These are phyloP conservation scores for Echinochloa phyllopogon DNA, from an alignment of 176 grass and related monocot species.

Conservation along the genomic window DNA sequence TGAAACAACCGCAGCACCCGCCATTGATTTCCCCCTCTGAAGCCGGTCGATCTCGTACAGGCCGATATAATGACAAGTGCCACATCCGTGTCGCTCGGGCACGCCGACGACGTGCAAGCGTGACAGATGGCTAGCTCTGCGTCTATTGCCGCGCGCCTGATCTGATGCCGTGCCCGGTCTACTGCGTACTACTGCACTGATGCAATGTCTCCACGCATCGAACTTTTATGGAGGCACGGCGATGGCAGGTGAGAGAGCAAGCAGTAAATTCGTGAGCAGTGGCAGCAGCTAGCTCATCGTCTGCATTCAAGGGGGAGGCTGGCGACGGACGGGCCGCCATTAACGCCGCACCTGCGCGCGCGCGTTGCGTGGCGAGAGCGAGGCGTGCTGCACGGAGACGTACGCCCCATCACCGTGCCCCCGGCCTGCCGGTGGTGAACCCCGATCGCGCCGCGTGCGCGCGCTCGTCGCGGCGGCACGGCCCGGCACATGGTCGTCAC, in stretches of 20 bases:
- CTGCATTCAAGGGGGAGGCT: background rate
- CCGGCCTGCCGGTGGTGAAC: background rate
- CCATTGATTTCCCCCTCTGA: slow-evolving; percentile 9
- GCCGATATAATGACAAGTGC: slow-evolving; percentile 9
- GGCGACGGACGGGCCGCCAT: background rate
- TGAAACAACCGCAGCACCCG: slow-evolving; percentile 4
- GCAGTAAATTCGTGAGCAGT: slow-evolving; percentile 22
- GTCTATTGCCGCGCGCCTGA: background rate
- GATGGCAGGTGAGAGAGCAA: slow-evolving; percentile 25
- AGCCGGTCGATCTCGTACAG: background rate
- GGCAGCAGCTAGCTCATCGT: background rate
- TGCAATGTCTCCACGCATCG: background rate
- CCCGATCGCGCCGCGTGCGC: slow-evolving; percentile 19
- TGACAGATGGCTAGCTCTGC: slow-evolving; percentile 31
- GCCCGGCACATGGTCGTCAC: slow-evolving; percentile 1
- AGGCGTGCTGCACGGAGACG: background rate
- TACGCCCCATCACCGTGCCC: slow-evolving; percentile 18
- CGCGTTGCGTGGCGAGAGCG: background rate
- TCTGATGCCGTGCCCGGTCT: background rate
- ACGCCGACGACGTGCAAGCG: background rate
- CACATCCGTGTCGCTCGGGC: background rate
- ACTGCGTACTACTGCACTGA: too few relatives aligned
- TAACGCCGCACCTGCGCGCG: background rate
- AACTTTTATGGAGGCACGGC: slow-evolving; percentile 24
- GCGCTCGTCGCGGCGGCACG: slow-evolving; percentile 15